Conservation (phyloP, 805 yeast species). For the Ogataea naganishii region DNA sequence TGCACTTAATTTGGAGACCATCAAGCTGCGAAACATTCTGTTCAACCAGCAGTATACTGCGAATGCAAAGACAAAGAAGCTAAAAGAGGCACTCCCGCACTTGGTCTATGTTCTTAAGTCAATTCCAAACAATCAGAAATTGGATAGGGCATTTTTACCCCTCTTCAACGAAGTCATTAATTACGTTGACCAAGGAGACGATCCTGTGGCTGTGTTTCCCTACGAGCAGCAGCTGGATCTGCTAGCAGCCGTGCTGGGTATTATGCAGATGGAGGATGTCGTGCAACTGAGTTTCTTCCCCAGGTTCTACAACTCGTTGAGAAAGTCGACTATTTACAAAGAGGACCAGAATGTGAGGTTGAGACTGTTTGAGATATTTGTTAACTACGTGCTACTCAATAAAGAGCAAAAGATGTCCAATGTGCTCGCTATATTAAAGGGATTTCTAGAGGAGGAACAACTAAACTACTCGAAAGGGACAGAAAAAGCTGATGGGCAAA, state of each 20-base stretch:
- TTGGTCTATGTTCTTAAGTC: conserved; percentile 10
- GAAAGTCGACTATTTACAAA: conserved; percentile 16
- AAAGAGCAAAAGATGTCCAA: conserved; percentile 17
- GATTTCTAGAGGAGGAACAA: conserved; percentile 19
- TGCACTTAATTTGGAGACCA: too few species aligned
- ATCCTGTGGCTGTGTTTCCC: conserved; percentile 16
- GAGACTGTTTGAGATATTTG: conserved; percentile 23
- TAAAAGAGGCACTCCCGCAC: conserved; percentile 12
- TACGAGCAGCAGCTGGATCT: conserved; percentile 14
- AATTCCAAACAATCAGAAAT: conserved; percentile 11
- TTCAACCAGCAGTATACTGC: conserved; percentile 16
- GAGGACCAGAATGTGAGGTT: conserved; percentile 13
- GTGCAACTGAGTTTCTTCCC: conserved; percentile 23
- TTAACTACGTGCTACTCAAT: conserved; percentile 22
- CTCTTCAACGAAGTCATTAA: conserved; percentile 21
- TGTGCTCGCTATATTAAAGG: conserved; percentile 16
- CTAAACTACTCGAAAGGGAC: too few species aligned
- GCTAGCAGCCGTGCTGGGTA: conserved; percentile 16
- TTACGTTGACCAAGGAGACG: conserved; percentile 17
- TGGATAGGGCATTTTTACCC: conserved; percentile 19
- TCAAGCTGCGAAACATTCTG: conserved; percentile 16
- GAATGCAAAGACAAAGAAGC: conserved; percentile 16
- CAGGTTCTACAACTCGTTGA: conserved; percentile 20
- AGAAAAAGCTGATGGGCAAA: too few species aligned
- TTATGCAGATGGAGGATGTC: conserved; percentile 21